Percentiles rank a stretch among this genome's conserved stretches.
phyloP scores from a whole-genome alignment of 2,329 filamentous ascomycete genomes.

The Scolecobasidium constrictum region DNA sequence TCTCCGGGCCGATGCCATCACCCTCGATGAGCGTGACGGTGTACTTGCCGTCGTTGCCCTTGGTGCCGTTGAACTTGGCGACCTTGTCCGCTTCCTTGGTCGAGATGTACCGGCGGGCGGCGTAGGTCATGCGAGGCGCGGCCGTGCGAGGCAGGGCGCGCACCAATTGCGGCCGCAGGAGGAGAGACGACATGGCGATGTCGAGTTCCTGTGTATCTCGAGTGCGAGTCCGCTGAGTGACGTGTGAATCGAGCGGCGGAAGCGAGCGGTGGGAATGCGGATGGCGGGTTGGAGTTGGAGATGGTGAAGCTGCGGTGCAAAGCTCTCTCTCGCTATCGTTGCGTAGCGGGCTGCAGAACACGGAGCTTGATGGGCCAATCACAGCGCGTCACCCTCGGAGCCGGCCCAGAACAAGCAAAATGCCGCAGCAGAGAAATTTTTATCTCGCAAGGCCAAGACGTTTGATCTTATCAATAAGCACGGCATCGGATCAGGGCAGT shows the following conservation, averaged over 20 bases:
- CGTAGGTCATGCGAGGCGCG: not conserved
- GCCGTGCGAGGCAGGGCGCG: conserved; percentile 2
- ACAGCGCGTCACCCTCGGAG: no score
- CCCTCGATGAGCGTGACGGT: conserved; percentile 96
- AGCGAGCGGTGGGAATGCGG: not conserved
- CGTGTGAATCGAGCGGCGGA: not conserved
- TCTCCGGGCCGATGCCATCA: conserved; percentile 97
- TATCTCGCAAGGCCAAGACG: no score
- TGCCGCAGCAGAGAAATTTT: no score
- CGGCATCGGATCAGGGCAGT: no score
- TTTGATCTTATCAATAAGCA: no score
- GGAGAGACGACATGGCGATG: conserved; percentile 4
- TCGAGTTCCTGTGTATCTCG: not conserved
- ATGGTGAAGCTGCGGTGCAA: not conserved
- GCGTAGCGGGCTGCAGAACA: not conserved
- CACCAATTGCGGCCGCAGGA: conserved; percentile 4
- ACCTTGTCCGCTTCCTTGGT: conserved; percentile 56
- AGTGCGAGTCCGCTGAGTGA: not conserved
- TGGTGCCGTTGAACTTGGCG: conserved; percentile 86
- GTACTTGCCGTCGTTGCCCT: conserved; percentile 86
- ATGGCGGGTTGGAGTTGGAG: not conserved
- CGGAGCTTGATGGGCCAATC: not conserved
- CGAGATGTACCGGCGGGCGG: conserved; percentile 34
- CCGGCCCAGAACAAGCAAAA: no score
- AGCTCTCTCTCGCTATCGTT: not conserved